Percentiles rank a stretch among this genome's conserved stretches.
Conservation (phyloP, 2,329 filamentous ascomycete species). For the Aspergillus sp. region DNA sequence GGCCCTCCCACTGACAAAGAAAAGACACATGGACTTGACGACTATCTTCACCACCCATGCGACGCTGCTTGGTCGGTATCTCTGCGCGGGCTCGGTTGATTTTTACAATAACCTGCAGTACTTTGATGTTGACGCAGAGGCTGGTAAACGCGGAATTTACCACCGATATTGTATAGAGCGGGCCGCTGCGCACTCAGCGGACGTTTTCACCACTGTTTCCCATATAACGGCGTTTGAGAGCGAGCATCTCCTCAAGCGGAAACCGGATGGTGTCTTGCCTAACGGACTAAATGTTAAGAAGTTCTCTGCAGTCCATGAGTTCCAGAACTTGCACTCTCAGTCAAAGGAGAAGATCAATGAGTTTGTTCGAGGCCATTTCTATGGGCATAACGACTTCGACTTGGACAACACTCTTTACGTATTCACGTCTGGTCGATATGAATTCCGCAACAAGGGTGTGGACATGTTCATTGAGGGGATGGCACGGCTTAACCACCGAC, state of each 20-base stretch:
- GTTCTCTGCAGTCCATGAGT: conserved; percentile 97
- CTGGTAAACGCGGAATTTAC: conserved; percentile 97
- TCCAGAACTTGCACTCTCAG: conserved; percentile 95
- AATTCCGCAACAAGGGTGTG: conserved; percentile 97
- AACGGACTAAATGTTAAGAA: conserved; percentile 98
- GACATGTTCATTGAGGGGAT: conserved; percentile 99
- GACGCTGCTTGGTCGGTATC: conserved; percentile 89
- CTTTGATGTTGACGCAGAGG: conserved; percentile 95
- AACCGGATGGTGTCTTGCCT: conserved; percentile 92
- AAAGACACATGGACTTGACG: conserved; percentile 90
- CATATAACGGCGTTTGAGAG: conserved; percentile 98
- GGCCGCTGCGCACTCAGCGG: conserved; percentile 83
- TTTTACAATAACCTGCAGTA: conserved; percentile 99
- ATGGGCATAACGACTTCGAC: conserved; percentile 96
- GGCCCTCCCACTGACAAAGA: conserved; percentile 86
- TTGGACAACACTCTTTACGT: conserved; percentile 96
- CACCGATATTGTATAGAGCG: conserved; percentile 98
- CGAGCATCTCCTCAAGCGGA: conserved; percentile 94
- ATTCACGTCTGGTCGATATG: conserved; percentile 95
- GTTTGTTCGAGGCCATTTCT: conserved; percentile 97
- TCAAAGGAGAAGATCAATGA: conserved; percentile 98
- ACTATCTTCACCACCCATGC: conserved; percentile 99
- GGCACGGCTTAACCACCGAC: conserved; percentile 87
- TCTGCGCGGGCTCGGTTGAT: conserved; percentile 95
- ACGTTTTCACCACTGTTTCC: conserved; percentile 98